These are phyloP conservation scores for Ophiobolus disseminans DNA, from an alignment of 2,329 filamentous ascomycete species.

Conservation along the genomic window DNA sequence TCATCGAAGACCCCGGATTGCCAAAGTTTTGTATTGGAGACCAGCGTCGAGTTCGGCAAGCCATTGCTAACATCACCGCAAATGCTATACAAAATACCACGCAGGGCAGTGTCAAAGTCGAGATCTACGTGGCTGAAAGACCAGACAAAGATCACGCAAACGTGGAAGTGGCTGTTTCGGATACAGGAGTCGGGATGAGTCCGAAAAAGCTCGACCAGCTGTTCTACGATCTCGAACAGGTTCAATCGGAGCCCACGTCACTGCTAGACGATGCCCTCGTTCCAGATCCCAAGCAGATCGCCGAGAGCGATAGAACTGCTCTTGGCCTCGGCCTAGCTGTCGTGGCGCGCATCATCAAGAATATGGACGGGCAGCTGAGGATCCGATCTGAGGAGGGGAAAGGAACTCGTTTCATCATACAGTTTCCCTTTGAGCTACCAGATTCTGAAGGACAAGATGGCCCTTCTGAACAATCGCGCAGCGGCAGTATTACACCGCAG, in stretches of 20 bases:
- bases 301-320: slow-evolving; percentile 54
- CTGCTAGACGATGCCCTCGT: slow-evolving; percentile 42
- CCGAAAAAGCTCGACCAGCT: slow-evolving; percentile 63
- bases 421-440: slow-evolving; percentile 75
- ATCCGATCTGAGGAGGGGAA: slow-evolving; percentile 83
- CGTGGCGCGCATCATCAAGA: slow-evolving; percentile 84
- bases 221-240: slow-evolving; percentile 71
- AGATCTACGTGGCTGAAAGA: slow-evolving; percentile 65
- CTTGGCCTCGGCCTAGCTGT: slow-evolving; percentile 85
- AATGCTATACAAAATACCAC: slow-evolving; percentile 84
- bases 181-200: slow-evolving; percentile 74
- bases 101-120: slow-evolving; percentile 71
- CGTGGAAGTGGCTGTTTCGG: slow-evolving; percentile 76
- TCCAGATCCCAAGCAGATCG: slow-evolving; percentile 40
- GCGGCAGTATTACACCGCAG: slow-evolving; percentile 32
- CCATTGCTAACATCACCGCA: slow-evolving; percentile 80
- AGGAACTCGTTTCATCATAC: slow-evolving; percentile 82
- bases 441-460: slow-evolving; percentile 34
- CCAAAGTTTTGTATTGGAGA: slow-evolving; percentile 79
- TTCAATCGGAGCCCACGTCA: slow-evolving; percentile 50
- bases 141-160: slow-evolving; percentile 60
- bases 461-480: slow-evolving; percentile 10
- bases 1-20: slow-evolving; percentile 71
- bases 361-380: slow-evolving; percentile 87
- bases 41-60: slow-evolving; percentile 79